Evolutionary conservation across 2,329 filamentous ascomycete genomes (phyloP).

Genomic region (Xylaria sp.): DNA sequence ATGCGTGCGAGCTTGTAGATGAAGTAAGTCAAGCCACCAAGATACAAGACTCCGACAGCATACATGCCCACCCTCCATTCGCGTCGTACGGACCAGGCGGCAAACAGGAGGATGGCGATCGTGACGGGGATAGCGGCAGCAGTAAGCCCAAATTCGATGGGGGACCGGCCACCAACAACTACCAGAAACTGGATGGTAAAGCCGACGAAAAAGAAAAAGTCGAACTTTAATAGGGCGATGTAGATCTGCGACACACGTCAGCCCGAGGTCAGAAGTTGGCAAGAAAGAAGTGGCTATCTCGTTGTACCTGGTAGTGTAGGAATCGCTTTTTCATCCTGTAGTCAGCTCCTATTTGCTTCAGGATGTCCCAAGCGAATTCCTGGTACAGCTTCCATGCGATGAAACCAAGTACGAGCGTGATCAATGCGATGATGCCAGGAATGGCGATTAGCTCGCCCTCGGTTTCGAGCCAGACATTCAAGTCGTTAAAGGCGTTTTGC

Average conservation of each 20-base stretch:
- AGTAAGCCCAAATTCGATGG: conserved; percentile 78
- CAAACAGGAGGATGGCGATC: conserved; percentile 77
- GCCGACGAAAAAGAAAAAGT: conserved; percentile 99
- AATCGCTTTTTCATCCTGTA: conserved; percentile 95
- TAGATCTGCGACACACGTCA: conserved; percentile 63
- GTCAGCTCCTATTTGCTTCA: conserved; percentile 98
- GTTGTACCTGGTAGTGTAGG: conserved; percentile 81
- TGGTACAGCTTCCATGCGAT: conserved; percentile 94
- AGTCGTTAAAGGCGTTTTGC: conserved; percentile 39
- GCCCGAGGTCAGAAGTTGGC: conserved; percentile 4
- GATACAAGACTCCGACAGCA: conserved; percentile 74
- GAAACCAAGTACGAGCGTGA: conserved; percentile 66
- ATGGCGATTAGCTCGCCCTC: conserved; percentile 77
- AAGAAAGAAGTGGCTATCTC: conserved; percentile 19
- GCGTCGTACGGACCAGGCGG: conserved; percentile 76
- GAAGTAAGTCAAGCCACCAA: conserved; percentile 89
- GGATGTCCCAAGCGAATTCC: conserved; percentile 98
- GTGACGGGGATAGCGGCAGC: conserved; percentile 87
- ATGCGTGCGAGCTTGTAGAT: conserved; percentile 97
- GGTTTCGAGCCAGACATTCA: conserved; percentile 61
- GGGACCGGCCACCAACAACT: conserved; percentile 65
- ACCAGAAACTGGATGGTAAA: conserved; percentile 98
- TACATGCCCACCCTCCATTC: conserved; percentile 78
- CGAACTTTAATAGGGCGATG: conserved; percentile 95
- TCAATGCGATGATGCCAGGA: conserved; percentile 73